Base-by-base conservation (phyloP, 1,139 yeast species). In the Tardiomyces depauwii region DNA sequence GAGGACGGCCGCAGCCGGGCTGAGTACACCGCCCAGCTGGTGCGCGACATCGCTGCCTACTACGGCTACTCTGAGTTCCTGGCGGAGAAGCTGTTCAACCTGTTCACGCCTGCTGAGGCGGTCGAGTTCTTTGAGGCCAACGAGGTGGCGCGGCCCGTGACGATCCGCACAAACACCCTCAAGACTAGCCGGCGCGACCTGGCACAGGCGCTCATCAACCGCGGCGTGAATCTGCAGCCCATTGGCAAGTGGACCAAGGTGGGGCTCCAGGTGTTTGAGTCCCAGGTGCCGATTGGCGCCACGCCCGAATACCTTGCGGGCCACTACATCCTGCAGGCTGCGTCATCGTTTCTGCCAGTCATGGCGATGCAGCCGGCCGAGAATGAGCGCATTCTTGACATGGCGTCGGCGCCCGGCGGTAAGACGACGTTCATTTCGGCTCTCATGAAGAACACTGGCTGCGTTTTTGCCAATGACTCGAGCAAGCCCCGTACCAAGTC, bases 381-480 rank as follows among this genome's bases (percentile, higher is more conserved):
- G 66, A 81, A 85, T 62, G 99, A 93, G 68, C 81, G 98, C 61
- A 74, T 93, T 43, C 73, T 93, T 54, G 99, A 93, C 70, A 93
- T 93, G 98, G 98, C 99, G 40, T 95, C 98, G 49, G 97, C 99
- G 18, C 99, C 99, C 55, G 99, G 99, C 71, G 99, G 99, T 67
- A 93, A 93, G 63, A 88, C 98, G 11, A 91, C 99, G 1, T 91
- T 88, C 62, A 81, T 93, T 48, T 81, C 96, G 40, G 98, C 98
- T 0, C 70, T 89, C 67, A 91, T 91, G 97, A 93, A 93, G 64
- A 93, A 91, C 65, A 91, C 98, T 2, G 99, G 99, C 36, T 82
- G 94, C 64, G 84, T 93, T 16, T 89, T 93, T 64, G 99, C 99
- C 47, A 93, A 93, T 66, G 99, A 93, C 70, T 84, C 95, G 50